These are phyloP conservation scores for Gyromitra esculenta DNA, from an alignment of 2,329 filamentous ascomycete species.

Conservation along the genomic window DNA sequence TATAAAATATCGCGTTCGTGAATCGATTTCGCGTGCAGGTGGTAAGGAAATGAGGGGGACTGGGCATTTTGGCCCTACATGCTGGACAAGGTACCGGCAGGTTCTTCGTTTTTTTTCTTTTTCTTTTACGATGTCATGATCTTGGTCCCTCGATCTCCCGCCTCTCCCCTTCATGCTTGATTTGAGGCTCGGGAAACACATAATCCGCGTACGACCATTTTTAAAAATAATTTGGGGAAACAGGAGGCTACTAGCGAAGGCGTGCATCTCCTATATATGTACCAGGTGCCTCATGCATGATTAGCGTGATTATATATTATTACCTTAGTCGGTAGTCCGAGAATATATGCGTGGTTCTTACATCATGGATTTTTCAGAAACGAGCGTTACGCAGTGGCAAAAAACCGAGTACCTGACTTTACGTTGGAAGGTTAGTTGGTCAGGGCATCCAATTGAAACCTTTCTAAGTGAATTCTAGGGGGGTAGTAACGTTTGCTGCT, in stretches of 20 bases:
- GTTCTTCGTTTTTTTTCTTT: background rate
- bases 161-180: background rate
- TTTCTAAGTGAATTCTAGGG: background rate
- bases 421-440: background rate
- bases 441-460: background rate
- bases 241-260: constrained; percentile 5
- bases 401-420: constrained; percentile 21
- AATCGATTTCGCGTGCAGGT: constrained; percentile 14
- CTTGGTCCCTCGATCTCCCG: constrained; percentile 19
- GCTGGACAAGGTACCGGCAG: constrained; percentile 3
- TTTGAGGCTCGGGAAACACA: constrained; percentile 18
- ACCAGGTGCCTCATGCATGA: constrained; percentile 18
- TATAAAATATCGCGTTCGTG: background rate
- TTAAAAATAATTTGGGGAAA: constrained; percentile 8
- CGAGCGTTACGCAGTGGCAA: constrained; percentile 6
- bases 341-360: background rate
- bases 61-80: constrained; percentile 11
- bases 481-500: background rate
- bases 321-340: constrained; percentile 8
- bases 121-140: constrained; percentile 6
- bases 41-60: constrained; percentile 16
- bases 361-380: background rate
- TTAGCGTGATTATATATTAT: constrained; percentile 13
- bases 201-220: background rate
- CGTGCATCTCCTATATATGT: background rate